Evolutionary conservation across 2,329 filamentous ascomycete genomes (phyloP).

Genomic region (Huntiella bhutanensis): DNA sequence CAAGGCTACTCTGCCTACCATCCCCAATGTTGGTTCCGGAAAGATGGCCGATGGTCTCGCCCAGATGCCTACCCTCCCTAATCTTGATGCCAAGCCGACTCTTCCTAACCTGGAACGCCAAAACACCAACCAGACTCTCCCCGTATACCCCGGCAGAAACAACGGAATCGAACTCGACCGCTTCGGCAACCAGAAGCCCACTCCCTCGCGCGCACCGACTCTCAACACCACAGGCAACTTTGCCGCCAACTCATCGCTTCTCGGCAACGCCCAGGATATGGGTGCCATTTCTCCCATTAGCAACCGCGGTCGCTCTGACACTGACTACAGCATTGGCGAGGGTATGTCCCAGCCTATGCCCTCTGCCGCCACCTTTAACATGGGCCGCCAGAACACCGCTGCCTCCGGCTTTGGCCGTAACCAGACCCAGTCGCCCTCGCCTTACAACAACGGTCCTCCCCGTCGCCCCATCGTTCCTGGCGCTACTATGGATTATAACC

Average conservation of each 20-base stretch:
- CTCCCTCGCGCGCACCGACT: constrained; percentile 31
- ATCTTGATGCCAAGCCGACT: constrained; percentile 13
- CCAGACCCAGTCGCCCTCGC: constrained; percentile 5
- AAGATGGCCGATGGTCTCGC: constrained; percentile 31
- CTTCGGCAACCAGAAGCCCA: constrained; percentile 24
- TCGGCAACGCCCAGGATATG: constrained; percentile 33
- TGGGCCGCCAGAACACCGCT: constrained; percentile 4
- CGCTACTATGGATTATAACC: constrained; percentile 31
- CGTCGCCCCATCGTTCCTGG: constrained; percentile 4
- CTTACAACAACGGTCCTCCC: constrained; percentile 3
- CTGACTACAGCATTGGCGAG: constrained; percentile 1
- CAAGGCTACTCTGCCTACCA: constrained; percentile 43
- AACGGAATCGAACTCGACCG: constrained; percentile 33
- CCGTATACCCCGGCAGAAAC: constrained; percentile 42
- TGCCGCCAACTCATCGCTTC: constrained; percentile 43
- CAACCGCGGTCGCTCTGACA: neutral
- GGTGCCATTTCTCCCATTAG: constrained; percentile 4
- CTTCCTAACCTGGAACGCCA: constrained; percentile 27
- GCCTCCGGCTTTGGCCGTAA: neutral
- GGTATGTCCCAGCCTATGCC: constrained; percentile 1
- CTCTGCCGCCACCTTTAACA: neutral
- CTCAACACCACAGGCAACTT: constrained; percentile 27
- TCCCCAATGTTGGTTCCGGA: constrained; percentile 26
- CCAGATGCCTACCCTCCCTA: constrained; percentile 38
- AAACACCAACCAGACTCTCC: constrained; percentile 38